Evolutionary conservation across 768 basidiomycete species (phyloP), one percentile per base, ranked within the genome.

Genomic region (Rhodotorula graminis): DNA sequence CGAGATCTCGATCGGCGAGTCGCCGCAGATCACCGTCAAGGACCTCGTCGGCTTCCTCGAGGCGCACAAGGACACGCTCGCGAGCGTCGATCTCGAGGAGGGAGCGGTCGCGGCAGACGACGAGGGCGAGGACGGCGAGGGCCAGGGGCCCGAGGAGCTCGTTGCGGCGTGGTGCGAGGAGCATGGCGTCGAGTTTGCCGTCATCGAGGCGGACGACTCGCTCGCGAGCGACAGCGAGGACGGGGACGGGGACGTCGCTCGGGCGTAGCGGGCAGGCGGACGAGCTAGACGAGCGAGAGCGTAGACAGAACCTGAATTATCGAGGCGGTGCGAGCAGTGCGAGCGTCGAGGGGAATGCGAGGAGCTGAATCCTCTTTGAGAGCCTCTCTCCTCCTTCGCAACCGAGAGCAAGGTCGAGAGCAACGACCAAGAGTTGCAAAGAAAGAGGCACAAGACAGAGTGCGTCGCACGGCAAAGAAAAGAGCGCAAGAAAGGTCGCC

Each of bases 41-140:
- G 64, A 65, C 27, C 44, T 65, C 44, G 6, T 65, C 44, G 44
- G 2, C 27, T 57, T 65, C 44, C 64, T 65, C 23, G 64, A 65
- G 55, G 55, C 53, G 55, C 64, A 65, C 64, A 33, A 56, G 44
- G 64, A 29, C n/a, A 65, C 64, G 53, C 53, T 65, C 29, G 9
- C 9, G 5, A 19, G 19, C 2, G 42, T 65, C 47, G 55, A 44
- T 29, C 3, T 57, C 12, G 64, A 65, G 55, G 42, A 31, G 8
- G 55, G 29, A 19, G 64, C 40, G 19, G 11, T 65, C 10, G 2
- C 37, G 18, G 55, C 55, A 18, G 55, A 53, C n/a, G 64, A 8
- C 15, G 55, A 15, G 3, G 47, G 11, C 19, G 47, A 2, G 3
- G 47, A 49, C 47, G 47, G 3, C 47, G 47, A 56, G 55, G 18